phyloP scores from a whole-genome alignment of 2,329 filamentous ascomycete genomes.

The Aspergillus candidus region DNA sequence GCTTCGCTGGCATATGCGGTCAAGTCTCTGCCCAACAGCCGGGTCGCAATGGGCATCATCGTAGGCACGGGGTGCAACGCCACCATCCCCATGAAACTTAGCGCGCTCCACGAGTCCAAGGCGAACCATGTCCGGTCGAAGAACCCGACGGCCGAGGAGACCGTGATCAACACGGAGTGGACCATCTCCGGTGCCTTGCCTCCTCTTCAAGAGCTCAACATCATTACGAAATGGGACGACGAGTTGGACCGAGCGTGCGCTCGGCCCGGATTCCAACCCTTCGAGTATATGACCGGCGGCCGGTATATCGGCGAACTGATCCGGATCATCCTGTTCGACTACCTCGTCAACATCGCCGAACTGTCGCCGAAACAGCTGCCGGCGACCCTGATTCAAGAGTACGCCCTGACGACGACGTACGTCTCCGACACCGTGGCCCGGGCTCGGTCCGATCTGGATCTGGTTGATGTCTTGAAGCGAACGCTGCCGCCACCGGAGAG shows the following conservation, averaged over 20 bases:
- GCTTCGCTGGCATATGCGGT: constrained; percentile 70
- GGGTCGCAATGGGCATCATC: constrained; percentile 72
- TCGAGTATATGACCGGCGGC: constrained; percentile 79
- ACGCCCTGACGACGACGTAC: constrained; percentile 65
- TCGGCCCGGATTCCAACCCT: constrained; percentile 68
- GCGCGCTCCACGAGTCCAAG: constrained; percentile 59
- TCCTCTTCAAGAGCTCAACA: constrained; percentile 52
- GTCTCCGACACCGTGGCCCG: constrained; percentile 63
- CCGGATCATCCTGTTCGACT: constrained; percentile 63
- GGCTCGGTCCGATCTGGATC: constrained; percentile 43
- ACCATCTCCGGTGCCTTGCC: constrained; percentile 69
- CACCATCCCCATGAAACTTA: constrained; percentile 64
- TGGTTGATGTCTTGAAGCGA: constrained; percentile 43
- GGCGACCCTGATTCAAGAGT: constrained; percentile 48
- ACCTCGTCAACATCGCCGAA: constrained; percentile 45
- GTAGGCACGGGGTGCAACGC: constrained; percentile 78
- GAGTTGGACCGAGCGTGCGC: constrained; percentile 62
- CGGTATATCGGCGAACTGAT: constrained; percentile 72
- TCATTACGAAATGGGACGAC: constrained; percentile 67
- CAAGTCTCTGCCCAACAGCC: constrained; percentile 54
- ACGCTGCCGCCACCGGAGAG: constrained; percentile 49
- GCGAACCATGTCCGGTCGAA: constrained; percentile 45
- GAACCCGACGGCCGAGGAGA: constrained; percentile 51
- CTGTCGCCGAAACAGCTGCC: constrained; percentile 47
- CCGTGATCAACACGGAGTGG: constrained; percentile 80